phyloP scores from a whole-genome alignment of 768 basidiomycete species.

The Boletus reticuloceps region DNA sequence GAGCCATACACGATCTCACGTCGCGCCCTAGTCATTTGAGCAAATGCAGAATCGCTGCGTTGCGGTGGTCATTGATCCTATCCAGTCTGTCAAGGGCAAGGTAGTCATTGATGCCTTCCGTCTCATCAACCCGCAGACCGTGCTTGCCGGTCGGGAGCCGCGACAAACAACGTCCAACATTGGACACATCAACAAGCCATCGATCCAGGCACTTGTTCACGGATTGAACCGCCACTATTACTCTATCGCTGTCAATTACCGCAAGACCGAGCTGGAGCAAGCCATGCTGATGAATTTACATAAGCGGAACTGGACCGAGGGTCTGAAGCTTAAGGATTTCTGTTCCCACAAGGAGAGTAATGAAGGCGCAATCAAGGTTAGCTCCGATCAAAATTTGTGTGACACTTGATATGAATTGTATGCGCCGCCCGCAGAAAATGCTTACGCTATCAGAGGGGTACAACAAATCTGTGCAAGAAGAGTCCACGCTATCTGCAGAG shows the following conservation, averaged over 20 bases:
- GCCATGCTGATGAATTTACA: constrained; percentile 99
- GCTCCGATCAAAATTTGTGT: constrained; percentile 22
- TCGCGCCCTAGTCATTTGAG: constrained; percentile 80
- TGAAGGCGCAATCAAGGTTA: constrained; percentile 92
- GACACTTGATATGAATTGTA: constrained; percentile 17
- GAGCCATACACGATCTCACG: constrained; percentile 12
- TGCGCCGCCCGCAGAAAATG: constrained; percentile 54
- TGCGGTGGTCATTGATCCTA: constrained; percentile 96
- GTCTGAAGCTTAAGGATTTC: constrained; percentile 89
- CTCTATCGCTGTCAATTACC: constrained; percentile 95
- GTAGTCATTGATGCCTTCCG: constrained; percentile 99
- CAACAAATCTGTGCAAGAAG: constrained; percentile 98
- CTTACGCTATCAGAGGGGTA: constrained; percentile 88
- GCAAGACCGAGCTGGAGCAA: constrained; percentile 98
- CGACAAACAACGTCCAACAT: constrained; percentile 98
- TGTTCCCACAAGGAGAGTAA: constrained; percentile 83
- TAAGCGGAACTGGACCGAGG: constrained; percentile 99
- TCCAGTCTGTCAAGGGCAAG: constrained; percentile 98
- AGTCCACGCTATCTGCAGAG: constrained; percentile 89
- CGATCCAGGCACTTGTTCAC: constrained; percentile 97
- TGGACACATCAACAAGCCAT: constrained; percentile 98
- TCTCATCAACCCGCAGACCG: constrained; percentile 87
- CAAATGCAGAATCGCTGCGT: constrained; percentile 90
- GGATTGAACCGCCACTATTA: constrained; percentile 98
- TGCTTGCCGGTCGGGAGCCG: constrained; percentile 90